These are phyloP conservation scores for Laguncularia racemosa DNA, from an alignment of 345 rosid genomes.

Conservation along the genomic window DNA sequence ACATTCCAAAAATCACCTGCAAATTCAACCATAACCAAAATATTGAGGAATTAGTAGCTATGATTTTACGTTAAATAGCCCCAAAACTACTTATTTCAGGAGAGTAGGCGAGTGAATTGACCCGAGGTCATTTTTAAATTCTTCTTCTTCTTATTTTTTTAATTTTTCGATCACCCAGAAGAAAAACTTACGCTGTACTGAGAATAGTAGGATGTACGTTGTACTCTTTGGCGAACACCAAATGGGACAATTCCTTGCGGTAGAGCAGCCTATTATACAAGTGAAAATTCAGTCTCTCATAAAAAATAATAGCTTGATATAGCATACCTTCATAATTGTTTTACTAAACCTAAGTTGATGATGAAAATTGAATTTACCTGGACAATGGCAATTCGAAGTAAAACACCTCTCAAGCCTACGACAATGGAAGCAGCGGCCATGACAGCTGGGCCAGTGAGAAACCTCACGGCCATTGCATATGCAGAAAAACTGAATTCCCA, in stretches of 20 bases:
- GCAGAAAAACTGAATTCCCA: constrained; percentile 67
- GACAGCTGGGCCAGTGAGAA: constrained; percentile 78
- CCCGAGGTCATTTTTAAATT: too few species aligned
- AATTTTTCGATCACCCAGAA: too few species aligned
- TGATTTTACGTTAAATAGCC: too few species aligned
- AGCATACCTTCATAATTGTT: neutral
- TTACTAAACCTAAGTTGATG: neutral
- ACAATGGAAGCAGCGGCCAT: constrained; percentile 81
- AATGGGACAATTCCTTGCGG: constrained; percentile 11
- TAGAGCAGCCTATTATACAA: constrained; percentile 4
- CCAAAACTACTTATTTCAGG: too few species aligned
- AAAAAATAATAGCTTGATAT: too few species aligned
- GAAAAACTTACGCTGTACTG: constrained; percentile 4
- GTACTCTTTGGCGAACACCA: constrained; percentile 11
- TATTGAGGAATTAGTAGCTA: too few species aligned
- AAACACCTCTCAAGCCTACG: constrained; percentile 67
- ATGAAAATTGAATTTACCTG: constrained; percentile 35
- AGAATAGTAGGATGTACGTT: constrained; percentile 9
- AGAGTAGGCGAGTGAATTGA: too few species aligned
- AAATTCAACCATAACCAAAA: neutral
- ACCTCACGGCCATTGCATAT: constrained; percentile 77
- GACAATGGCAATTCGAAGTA: constrained; percentile 75
- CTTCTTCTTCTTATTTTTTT: too few species aligned
- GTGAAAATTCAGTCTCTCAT: neutral
- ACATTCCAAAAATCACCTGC: constrained; percentile 97